Base-by-base conservation (phyloP, 345 rosid species). In the Trapa bicornis region DNA sequence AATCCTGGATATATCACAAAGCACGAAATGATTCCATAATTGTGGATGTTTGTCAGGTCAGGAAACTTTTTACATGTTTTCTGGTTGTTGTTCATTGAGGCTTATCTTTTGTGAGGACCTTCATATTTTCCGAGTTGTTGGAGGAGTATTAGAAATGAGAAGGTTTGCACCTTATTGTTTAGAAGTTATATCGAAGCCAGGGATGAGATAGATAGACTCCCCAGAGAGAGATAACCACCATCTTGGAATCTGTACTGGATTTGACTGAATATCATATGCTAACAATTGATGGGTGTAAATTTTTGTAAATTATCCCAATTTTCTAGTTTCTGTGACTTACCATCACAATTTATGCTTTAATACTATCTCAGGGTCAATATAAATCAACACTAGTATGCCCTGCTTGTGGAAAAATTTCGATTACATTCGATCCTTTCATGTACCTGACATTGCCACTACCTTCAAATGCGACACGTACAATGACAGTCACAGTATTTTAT, bases 371-470 rank as follows among this genome's bases (percentile, higher is more conserved):
- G 98, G 97, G 98, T 65, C 98, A 93, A 81, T 93, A 93, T 71
- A 93, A 90, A 79, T 93, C 98, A 11, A 93, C 98, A 13, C 76
- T 93, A 67, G 96, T 86, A 64, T 93, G 98, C 73, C 97, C 97
- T 73, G 77, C 68, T 69, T 93, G 98, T 77, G 75, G 84, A 71
- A 88, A 93, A 76, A 79, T 87, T 70, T 93, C 98, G 42, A 77
- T 90, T 73, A 93, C 97, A 38, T 93, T 88, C 72, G 98, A 93
- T 71, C 98, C 98, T 58, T 90, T 93, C 73, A 93, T 93, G 98
- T 88, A 90, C 76, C 80, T 93, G 69, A 80, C 97, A 17, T 70
- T 93, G 85, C 97, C 97, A 16, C 77, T 93, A 58, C 97, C 96
- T 68, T 86, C 97, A 68, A 86, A 80, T 70, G 82, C 78, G 68